These are phyloP conservation scores for Stagonosporopsis chrysanthemi DNA, from an alignment of 2,329 filamentous ascomycete species.

Conservation along the genomic window DNA sequence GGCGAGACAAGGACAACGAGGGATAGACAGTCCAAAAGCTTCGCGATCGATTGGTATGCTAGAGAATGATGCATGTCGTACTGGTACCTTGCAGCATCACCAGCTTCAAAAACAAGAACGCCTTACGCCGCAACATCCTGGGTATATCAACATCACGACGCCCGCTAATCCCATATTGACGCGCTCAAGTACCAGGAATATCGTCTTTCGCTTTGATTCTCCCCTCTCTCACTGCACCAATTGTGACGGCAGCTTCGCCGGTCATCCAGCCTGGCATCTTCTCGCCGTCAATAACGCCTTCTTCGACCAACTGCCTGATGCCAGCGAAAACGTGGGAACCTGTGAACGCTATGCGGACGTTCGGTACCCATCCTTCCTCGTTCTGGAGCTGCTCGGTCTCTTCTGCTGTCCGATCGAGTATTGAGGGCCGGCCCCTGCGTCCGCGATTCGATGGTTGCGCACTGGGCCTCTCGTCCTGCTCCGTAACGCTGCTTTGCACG, in stretches of 20 bases:
- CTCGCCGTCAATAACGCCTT: conserved; percentile 76
- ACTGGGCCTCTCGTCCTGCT: conserved; percentile 25
- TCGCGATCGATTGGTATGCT: neutral
- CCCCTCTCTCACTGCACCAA: conserved; percentile 72
- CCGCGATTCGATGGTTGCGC: conserved; percentile 22
- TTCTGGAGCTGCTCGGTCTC: conserved; percentile 38
- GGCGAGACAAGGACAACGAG: neutral
- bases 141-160: conserved; percentile 34
- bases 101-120: conserved; percentile 10
- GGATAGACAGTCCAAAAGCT: neutral
- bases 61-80: neutral
- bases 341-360: conserved; percentile 72
- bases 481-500: conserved; percentile 8
- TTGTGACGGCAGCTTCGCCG: conserved; percentile 81
- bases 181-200: conserved; percentile 33
- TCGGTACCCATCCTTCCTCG: conserved; percentile 60
- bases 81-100: neutral
- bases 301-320: conserved; percentile 77
- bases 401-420: conserved; percentile 45
- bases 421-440: conserved; percentile 42
- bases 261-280: conserved; percentile 92
- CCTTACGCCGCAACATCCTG: conserved; percentile 30
- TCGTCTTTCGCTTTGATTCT: conserved; percentile 57
- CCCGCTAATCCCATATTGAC: conserved; percentile 15
- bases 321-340: conserved; percentile 84